Base-by-base conservation (phyloP, 177 flowering plant species). In the Vitis hybrid region DNA sequence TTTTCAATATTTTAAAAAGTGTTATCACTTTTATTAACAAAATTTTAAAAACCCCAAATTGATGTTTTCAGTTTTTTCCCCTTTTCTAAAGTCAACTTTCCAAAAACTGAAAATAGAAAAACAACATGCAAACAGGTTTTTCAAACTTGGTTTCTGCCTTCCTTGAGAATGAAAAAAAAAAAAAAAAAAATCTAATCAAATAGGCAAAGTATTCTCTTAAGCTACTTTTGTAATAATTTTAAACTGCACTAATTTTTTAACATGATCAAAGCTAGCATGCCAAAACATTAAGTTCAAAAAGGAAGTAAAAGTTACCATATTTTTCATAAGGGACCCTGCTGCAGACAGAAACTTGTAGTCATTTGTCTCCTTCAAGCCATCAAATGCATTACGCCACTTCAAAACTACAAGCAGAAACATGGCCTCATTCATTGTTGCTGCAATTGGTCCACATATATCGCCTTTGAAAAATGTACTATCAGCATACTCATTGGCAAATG, bases 371-470 rank as follows among this genome's bases (percentile, higher is more conserved):
- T 93, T 96, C 81, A 89, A 79, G 67, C 88, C 86, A 32, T 96
- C 99, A 84, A 87, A 91, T 75, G 97, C 88, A 70, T 69, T 48
- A 26, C 85, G 97, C 99, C 98, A 93, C 74, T 82, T 91, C 54
- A 89, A 87, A 71, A 84, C 72, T 61, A 91, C 94, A 40, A 93
- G 75, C 48, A 66, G 77, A 75, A 96, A 96, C 98, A 92, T 93
- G 58, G 90, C 78, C 64, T 89, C 93, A 68, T 90, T 89, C 90
- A 96, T 84, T 56, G 98, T 74, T 81, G 89, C 87, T 48, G 99
- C 93, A 76, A 96, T 85, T 62, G 99, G 98, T 50, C 97, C 98
- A 81, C 99, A 92, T 34, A 91, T 75, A 73, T 85, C 80, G 4
- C 98, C 97, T 30, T 76, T 78, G 75, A 91, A 92, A 63, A 74